Base-by-base conservation (phyloP, 2,329 filamentous ascomycete genomes). In the Epichloe elymi region DNA sequence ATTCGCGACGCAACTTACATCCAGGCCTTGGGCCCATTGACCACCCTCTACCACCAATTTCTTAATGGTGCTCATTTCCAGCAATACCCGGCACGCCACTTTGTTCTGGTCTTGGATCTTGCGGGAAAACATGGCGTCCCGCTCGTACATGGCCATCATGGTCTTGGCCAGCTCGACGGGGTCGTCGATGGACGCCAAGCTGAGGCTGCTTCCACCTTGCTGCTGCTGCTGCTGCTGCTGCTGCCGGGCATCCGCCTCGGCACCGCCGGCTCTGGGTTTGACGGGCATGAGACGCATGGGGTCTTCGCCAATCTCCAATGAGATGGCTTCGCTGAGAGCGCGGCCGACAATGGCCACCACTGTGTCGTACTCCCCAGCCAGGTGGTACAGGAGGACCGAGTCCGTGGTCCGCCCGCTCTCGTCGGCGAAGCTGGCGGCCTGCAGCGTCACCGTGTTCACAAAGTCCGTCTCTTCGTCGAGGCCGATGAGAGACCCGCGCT, bases 361-460 rank as follows among this genome's bases (percentile, higher is more conserved):
- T 50, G 83, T 89, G 65, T 98, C 89, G 65, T 95, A 97, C 65
- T 98, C 90, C 61, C 88, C 88, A 0, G 93, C 91, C 42, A 98
- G 75, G 66, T 98, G 91, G 66, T 95, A 97, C 48, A 98, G 75
- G 48, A 98, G 76, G 14, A 97, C 91, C 2, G 94, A 90, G 67
- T 98, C 93, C 0, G 91, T 94, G 2, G 85, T 89, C 47, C 94
- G 81, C 39, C 93, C 91, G 60, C 91, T 94, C 65, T 97, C 91
- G 59, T 98, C 91, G 4, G 93, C 93, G 61, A 90, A 88, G 56
- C 85, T 84, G 40, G 93, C 93, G 8, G 93, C 93, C 66, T 95
- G 88, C 42, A 93, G 75, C 1, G 91, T 97, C 60, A 98, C 91
- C n/a, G 85, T 85, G 61, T 83, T 85, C 66, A 98, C 79, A 65